Evolutionary conservation across 441 rosid species (phyloP).

Genomic region (Raphanus hybrid): DNA sequence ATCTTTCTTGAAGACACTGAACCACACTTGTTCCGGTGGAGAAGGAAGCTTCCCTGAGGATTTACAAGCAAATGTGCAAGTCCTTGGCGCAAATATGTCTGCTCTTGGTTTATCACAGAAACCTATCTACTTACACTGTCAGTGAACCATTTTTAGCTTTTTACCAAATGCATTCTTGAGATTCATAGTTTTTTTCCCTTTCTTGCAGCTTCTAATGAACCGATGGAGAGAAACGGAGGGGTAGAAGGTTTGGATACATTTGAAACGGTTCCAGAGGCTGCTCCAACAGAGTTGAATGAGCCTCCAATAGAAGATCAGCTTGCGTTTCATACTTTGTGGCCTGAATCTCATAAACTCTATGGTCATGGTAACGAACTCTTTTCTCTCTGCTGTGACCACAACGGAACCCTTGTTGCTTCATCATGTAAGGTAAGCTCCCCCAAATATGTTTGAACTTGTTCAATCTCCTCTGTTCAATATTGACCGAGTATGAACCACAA

Average conservation of each 20-base stretch:
- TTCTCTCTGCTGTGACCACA: constrained; percentile 80
- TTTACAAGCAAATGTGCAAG: constrained; percentile 63
- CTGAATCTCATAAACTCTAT: constrained; percentile 92
- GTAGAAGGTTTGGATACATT: constrained; percentile 78
- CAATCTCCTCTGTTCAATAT: neutral
- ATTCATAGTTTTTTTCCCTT: neutral
- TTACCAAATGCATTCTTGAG: constrained; percentile 6
- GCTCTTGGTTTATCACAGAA: constrained; percentile 97
- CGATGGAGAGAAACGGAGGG: constrained; percentile 50
- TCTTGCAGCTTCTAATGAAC: constrained; percentile 65
- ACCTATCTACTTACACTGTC: constrained; percentile 80
- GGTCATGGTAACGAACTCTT: constrained; percentile 97
- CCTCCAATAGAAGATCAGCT: constrained; percentile 92
- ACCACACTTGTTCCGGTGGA: constrained; percentile 56
- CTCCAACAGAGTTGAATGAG: constrained; percentile 79
- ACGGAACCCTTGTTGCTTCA: constrained; percentile 87
- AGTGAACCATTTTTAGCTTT: constrained; percentile 33
- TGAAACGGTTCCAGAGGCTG: constrained; percentile 91
- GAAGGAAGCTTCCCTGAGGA: constrained; percentile 60
- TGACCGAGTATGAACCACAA: constrained; percentile 13
- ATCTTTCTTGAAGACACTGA: constrained; percentile 85
- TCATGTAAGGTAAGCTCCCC: constrained; percentile 83
- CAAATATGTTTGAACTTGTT: neutral
- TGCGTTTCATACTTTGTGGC: constrained; percentile 93
- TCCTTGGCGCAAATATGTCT: constrained; percentile 96